Evolutionary conservation across 2,329 filamentous ascomycete genomes (phyloP), one percentile per base, ranked within the genome.

Genomic region (Exophiala viscosa): DNA sequence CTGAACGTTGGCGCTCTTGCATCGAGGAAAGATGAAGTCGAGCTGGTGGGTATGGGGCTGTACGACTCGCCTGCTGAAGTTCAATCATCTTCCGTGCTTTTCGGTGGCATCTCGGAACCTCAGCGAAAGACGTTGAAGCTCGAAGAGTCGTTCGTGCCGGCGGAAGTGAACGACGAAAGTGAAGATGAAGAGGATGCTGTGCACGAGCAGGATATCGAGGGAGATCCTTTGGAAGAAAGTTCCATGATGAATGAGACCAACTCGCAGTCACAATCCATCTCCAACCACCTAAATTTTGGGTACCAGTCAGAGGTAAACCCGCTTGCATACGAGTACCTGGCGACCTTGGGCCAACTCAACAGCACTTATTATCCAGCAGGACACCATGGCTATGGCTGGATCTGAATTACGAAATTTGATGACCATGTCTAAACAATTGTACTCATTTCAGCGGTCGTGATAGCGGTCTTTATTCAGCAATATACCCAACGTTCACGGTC

Each of bases 111-210:
- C 14, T 42, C 50, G 23, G 32, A 32, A 13, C 43, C 43, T 7
- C 43, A 35, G 13, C 39, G 50, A 34, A 61, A 58, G 40, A 41
- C 52, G 9, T 52, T 64, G 47, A 64, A 62, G 44, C 47, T 64
- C 13, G 62, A 60, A 33, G 62, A 64, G 42, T 60, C 62, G 6
- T 64, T 64, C 45, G 56, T 58, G 38, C 62, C 62, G 3, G 36
- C 39, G n/a, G 65, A 69, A 15, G 66, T 66, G 11, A 64, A 66
- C 5, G 73, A 68, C 14, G 59, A 62, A 20, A 62, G 58, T 18
- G 57, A 62, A 15, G 60, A 59, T n/a, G 58, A 54, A 17, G 50
- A 58, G 13, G 41, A 50, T n/a, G 46, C 42, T 4, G 20, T 11
- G 1, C 15, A 34, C 3, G 11, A 48, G n/a, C 31, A 48, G 11